Evolutionary conservation across 2,329 filamentous ascomycete genomes (phyloP).

Genomic region (Fusarium oxysporum): DNA sequence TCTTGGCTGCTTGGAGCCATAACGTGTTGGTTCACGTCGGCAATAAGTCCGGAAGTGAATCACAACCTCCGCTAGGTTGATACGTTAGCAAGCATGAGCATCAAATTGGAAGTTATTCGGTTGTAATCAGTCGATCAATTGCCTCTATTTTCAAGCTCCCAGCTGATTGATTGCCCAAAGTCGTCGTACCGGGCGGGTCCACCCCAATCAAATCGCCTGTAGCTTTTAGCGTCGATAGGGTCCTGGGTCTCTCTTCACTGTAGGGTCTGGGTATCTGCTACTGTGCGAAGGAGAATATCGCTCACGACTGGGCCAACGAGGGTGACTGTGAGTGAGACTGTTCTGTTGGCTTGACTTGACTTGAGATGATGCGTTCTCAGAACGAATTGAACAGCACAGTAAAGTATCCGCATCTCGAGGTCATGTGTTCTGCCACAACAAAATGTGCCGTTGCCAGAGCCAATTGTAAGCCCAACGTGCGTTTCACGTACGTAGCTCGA

Average conservation of each 20-base stretch:
- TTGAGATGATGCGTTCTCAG: not conserved
- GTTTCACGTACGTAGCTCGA: slow-evolving; percentile 20
- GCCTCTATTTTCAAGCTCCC: slow-evolving; percentile 27
- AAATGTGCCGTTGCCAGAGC: slow-evolving; percentile 6
- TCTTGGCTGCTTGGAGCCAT: slow-evolving; percentile 25
- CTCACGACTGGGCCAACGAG: slow-evolving; percentile 36
- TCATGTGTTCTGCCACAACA: slow-evolving; percentile 11
- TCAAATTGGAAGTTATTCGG: slow-evolving; percentile 36
- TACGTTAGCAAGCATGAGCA: slow-evolving; percentile 15
- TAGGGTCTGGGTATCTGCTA: slow-evolving; percentile 11
- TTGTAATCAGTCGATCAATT: slow-evolving; percentile 46
- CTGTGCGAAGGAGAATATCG: slow-evolving; percentile 23
- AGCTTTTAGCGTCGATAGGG: slow-evolving; percentile 38
- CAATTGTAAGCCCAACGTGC: slow-evolving; percentile 25
- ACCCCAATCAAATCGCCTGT: slow-evolving; percentile 17
- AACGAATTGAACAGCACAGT: not conserved
- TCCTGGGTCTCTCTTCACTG: slow-evolving; percentile 9
- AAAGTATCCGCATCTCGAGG: not conserved
- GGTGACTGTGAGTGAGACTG: not conserved
- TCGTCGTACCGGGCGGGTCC: slow-evolving; percentile 38
- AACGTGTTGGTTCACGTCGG: slow-evolving; percentile 9
- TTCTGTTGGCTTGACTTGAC: slow-evolving; percentile 14
- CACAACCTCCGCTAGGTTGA: slow-evolving; percentile 30
- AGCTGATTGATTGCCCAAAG: slow-evolving; percentile 43
- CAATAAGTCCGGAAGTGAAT: slow-evolving; percentile 25